phyloP scores from a whole-genome alignment of 2,329 filamentous ascomycete species.

The Beauveria asiatica region DNA sequence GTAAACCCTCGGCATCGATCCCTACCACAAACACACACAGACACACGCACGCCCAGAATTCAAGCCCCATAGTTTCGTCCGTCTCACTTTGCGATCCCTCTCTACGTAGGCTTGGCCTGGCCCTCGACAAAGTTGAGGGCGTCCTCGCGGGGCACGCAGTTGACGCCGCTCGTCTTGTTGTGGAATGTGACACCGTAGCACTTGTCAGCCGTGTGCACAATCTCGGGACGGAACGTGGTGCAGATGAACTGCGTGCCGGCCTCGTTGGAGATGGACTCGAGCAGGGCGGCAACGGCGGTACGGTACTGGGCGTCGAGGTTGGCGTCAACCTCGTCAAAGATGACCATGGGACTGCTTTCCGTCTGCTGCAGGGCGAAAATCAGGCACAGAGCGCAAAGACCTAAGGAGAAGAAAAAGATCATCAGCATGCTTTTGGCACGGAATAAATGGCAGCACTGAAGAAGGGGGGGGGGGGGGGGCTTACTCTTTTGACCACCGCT shows the following conservation, averaged over 20 bases:
- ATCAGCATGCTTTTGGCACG: slow-evolving; percentile 14
- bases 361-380: slow-evolving; percentile 99
- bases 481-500: slow-evolving; percentile 95
- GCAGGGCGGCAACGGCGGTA: slow-evolving; percentile 84
- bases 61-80: background rate
- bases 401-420: slow-evolving; percentile 31
- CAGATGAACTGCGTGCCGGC: slow-evolving; percentile 82
- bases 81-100: background rate
- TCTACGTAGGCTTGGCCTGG: slow-evolving; percentile 40
- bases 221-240: slow-evolving; percentile 96
- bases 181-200: slow-evolving; percentile 93
- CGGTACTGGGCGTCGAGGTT: slow-evolving; percentile 97
- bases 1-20: background rate
- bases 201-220: slow-evolving; percentile 90
- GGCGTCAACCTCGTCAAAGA: slow-evolving; percentile 98
- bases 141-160: slow-evolving; percentile 79
- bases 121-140: slow-evolving; percentile 93
- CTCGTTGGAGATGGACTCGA: slow-evolving; percentile 66
- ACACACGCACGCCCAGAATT: background rate
- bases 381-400: slow-evolving; percentile 90
- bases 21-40: background rate
- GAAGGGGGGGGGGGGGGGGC: slow-evolving; percentile 23
- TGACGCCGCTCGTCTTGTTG: slow-evolving; percentile 90
- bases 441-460: no score
- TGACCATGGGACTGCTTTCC: slow-evolving; percentile 95